Conservation (phyloP, 2,329 filamentous ascomycete species). For the Talaromyces albobiverticillius region DNA sequence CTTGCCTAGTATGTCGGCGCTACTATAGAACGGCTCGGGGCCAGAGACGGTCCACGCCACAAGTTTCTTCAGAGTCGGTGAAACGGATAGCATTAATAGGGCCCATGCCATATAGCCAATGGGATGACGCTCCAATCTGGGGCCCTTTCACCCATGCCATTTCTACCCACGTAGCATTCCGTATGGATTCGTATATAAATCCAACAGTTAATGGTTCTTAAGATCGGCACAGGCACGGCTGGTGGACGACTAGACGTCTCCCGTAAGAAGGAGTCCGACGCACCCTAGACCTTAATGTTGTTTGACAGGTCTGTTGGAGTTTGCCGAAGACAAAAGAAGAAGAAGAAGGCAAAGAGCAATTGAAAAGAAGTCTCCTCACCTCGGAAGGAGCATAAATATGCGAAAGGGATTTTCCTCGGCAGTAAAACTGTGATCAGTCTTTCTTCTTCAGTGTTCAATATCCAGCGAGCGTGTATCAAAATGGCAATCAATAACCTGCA, state of each 20-base stretch:
- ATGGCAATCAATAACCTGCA: slow-evolving; percentile 1
- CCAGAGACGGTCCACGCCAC: no score
- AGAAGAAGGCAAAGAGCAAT: neutral
- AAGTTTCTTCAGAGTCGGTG: no score
- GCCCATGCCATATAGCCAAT: no score
- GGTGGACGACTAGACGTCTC: neutral
- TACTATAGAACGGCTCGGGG: no score
- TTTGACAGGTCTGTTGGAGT: neutral
- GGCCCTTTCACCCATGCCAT: no score
- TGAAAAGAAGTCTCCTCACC: neutral
- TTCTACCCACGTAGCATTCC: no score
- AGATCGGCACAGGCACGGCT: neutral
- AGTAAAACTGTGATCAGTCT: neutral
- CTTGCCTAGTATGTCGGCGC: no score
- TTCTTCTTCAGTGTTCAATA: neutral
- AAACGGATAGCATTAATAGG: no score
- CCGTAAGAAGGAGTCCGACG: no score
- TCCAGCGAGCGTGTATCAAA: neutral
- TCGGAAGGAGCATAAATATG: neutral
- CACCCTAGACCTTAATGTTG: neutral
- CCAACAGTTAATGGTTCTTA: neutral
- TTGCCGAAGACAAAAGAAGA: neutral
- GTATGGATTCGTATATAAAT: neutral
- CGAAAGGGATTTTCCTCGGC: neutral
- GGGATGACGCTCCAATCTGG: no score